A percentile compares a stretch with the other conserved stretches of the same genome.
Evolutionary conservation across 345 rosid genomes (phyloP).

Genomic region (Passiflora organensis): DNA sequence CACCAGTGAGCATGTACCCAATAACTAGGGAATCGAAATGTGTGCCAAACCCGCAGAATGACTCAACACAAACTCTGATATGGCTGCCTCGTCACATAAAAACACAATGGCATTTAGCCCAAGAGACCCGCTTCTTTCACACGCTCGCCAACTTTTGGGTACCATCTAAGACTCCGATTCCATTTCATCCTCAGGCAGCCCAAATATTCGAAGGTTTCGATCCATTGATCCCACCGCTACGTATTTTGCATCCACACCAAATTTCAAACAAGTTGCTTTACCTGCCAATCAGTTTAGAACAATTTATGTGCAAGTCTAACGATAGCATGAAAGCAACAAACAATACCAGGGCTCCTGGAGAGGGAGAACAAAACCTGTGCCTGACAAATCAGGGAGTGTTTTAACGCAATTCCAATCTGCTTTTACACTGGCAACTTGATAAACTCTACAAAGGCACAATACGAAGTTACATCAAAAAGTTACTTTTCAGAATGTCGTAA

Average conservation of each 20-base stretch:
- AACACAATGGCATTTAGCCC: no score
- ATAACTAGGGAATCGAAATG: no score
- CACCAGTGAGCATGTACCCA: no score
- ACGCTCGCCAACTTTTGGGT: no score
- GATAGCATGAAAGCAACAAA: background rate
- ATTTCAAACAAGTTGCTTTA: constrained; percentile 62
- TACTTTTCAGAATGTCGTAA: background rate
- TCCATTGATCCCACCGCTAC: constrained; percentile 93
- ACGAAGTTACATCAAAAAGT: background rate
- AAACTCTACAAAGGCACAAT: constrained; percentile 41
- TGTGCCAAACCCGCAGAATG: no score
- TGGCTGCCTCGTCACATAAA: no score
- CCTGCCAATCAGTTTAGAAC: constrained; percentile 34
- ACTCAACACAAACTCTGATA: no score
- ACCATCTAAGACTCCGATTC: constrained; percentile 42
- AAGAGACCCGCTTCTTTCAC: no score
- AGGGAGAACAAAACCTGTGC: constrained; percentile 49
- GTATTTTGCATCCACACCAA: constrained; percentile 78
- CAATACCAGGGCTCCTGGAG: background rate
- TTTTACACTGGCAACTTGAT: constrained; percentile 87
- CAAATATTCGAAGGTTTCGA: constrained; percentile 75
- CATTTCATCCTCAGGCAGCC: constrained; percentile 51
- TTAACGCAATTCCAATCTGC: constrained; percentile 89
- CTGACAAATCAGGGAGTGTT: constrained; percentile 92
- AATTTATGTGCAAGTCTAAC: background rate